A percentile compares a stretch with the other conserved stretches of the same genome.
Evolutionary conservation across 2,329 filamentous ascomycete genomes (phyloP).

Genomic region (Colletotrichum caudatum): DNA sequence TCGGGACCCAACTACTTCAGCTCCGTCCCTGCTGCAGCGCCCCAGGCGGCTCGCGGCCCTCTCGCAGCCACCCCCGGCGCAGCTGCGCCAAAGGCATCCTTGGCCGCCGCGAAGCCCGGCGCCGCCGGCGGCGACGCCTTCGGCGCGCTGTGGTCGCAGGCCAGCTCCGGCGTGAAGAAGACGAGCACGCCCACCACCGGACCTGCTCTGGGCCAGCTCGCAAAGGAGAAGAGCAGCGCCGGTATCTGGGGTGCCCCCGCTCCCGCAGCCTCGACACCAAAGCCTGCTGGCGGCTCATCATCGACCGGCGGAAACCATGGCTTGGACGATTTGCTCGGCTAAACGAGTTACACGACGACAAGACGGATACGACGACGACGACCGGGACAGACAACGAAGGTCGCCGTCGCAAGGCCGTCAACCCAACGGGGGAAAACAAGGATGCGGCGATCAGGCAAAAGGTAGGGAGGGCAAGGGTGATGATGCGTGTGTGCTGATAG

Average conservation of each 20-base stretch:
- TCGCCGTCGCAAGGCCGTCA: background rate
- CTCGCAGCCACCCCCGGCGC: conserved; percentile 46
- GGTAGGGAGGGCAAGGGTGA: background rate
- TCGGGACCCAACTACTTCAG: conserved; percentile 95
- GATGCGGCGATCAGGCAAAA: conserved; percentile 3
- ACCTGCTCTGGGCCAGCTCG: conserved; percentile 90
- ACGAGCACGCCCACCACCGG: conserved; percentile 70
- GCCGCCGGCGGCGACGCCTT: conserved; percentile 84
- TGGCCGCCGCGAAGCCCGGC: conserved; percentile 66
- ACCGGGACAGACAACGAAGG: conserved; percentile 5
- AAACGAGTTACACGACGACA: conserved; percentile 40
- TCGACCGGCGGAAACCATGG: conserved; percentile 47
- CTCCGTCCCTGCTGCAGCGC: conserved; percentile 70
- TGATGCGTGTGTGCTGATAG: conserved; percentile 49
- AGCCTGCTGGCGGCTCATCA: conserved; percentile 45
- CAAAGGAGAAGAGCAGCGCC: conserved; percentile 96
- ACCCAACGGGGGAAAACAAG: conserved; percentile 36
- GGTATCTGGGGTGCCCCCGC: conserved; percentile 90
- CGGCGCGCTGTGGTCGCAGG: conserved; percentile 84
- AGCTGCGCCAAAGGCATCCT: conserved; percentile 62
- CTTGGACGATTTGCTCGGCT: conserved; percentile 64
- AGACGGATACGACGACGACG: conserved; percentile 11
- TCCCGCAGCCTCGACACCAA: conserved; percentile 48
- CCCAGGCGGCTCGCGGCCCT: conserved; percentile 44
- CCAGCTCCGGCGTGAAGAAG: conserved; percentile 82